Base-by-base conservation (phyloP, 106 monocot genomes). In the Dendrobium officinale region DNA sequence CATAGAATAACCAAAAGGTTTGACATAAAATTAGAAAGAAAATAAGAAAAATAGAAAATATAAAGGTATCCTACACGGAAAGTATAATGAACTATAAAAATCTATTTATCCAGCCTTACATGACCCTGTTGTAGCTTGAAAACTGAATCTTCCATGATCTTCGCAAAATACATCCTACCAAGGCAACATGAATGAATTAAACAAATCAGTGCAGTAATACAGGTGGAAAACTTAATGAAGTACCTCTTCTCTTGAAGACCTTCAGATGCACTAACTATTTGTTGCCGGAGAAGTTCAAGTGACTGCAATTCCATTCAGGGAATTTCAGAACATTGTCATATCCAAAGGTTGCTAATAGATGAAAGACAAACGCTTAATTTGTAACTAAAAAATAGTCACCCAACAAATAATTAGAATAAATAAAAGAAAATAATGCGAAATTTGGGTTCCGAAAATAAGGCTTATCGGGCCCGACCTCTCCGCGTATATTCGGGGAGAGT, bases 271-370 rank as follows among this genome's bases (percentile, higher is more conserved):
- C 10, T 78, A 22, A 48, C 80, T 33, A 49, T 81, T 81, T 95
- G 92, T 86, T 92, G 88, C 76, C 85, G 84, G 72, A 92, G 90
- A 68, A 95, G 92, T 82, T 95, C 92, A 79, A 92, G 67, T 29
- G 90, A 88, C 95, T 95, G 73, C 54, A 45, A 82, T 43, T 77
- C 48, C 33, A 70, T 70, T 70, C 70, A 70, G 70, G 37, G 4
- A 33, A 37, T 70, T 24, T 70, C 37, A 70, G 33, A 70, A 70
- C 16, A 37, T 37, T 70, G 70, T 16, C 10, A 70, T 22, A 2
- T 24, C 27, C 64, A 66, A 24, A 26, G 64, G 7, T 66, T 61
- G 9, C n/a, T 9, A 66, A 66, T 0, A 24, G 10, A 26, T 9
- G 1, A 24, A 24, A 66, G 7, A 66, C 24, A 24, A 26, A 26